Base-by-base conservation (phyloP, 768 basidiomycete genomes). In the Kwoniella mangroviensis region DNA sequence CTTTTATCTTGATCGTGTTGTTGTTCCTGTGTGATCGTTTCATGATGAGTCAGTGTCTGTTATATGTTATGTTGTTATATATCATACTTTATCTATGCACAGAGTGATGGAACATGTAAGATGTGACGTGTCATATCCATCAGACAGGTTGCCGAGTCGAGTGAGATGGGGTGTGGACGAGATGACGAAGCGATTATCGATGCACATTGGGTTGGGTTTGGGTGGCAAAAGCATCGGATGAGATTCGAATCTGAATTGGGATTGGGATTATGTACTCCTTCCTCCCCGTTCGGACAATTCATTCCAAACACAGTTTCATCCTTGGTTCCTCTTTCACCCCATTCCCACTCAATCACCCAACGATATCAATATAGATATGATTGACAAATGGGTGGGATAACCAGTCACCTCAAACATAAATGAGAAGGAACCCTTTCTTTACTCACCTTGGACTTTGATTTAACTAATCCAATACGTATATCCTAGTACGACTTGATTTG, bases 21-120 rank as follows among this genome's bases (percentile, higher is more conserved):
- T 7, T 34, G 49, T 51, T 13, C 21, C 49, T 51, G 24, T n/a
- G n/a, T 54, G 11, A 12, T 12, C 11, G 53, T 54, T 54, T 54
- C 53, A 54, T 54, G 53, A 54, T 54, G 53, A 54, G 53, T 54
- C 53, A 54, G 53, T 54, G 34, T 34, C 34, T n/a, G n/a, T 6
- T 53, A 53, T 53, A 22, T n/a, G 21, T 53, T 17, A 6, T 53
- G 5, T 17, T 9, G 15, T 22, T 17, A 53, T 53, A 6, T 53
- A 9, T 53, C 6, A 22, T 53, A 53, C n/a, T n/a, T 53, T 6
- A 6, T 7, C n/a, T 43, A 13, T 9, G 21, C 11, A 11, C 17
- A 54, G 15, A 22, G n/a, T 24, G 53, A 54, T 21, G 11, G 21
- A 21, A 51, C 5, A 51, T n/a, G n/a, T 21, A 24, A 54, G 53